phyloP scores from a whole-genome alignment of 192 early-diverging fungal species.

The Mortierella hygrophila region DNA sequence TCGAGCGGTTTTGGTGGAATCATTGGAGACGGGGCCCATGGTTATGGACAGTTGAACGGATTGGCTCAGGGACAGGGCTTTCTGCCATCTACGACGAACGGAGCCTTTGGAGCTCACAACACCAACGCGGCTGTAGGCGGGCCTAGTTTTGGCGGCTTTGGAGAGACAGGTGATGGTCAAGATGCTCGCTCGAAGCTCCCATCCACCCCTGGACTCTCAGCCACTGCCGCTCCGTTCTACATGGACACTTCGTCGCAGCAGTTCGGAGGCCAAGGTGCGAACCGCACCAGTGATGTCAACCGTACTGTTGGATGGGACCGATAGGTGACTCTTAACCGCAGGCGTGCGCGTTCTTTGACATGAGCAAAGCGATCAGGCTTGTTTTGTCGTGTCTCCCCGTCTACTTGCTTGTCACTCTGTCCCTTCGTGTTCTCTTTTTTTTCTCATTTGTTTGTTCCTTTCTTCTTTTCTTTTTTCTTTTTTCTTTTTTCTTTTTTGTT shows the following conservation, averaged over 20 bases:
- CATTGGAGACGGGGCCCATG: conserved; percentile 35
- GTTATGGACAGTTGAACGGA: conserved; percentile 21
- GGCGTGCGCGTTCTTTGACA: background rate
- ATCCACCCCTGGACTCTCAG: conserved; percentile 11
- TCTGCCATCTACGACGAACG: background rate
- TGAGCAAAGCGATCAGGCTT: background rate
- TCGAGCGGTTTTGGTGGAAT: conserved; percentile 50
- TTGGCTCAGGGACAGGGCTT: background rate
- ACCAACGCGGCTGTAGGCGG: background rate
- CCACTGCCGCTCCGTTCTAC: conserved; percentile 23
- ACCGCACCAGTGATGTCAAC: conserved; percentile 14
- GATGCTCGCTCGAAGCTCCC: background rate
- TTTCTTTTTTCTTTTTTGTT: background rate
- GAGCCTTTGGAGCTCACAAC: background rate
- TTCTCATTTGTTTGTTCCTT: conserved; percentile 8
- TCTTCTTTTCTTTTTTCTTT: background rate
- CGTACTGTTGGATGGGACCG: conserved; percentile 35
- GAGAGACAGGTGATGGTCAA: background rate
- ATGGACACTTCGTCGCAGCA: conserved; percentile 17
- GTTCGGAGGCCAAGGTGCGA: background rate
- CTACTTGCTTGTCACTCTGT: background rate
- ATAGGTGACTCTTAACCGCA: background rate
- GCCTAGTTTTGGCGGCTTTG: conserved; percentile 13
- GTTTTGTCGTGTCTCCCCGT: background rate
- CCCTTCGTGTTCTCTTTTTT: background rate